Base-by-base conservation (phyloP, 306 rosid genomes). In the Ammopiptanthus mongolicus region DNA sequence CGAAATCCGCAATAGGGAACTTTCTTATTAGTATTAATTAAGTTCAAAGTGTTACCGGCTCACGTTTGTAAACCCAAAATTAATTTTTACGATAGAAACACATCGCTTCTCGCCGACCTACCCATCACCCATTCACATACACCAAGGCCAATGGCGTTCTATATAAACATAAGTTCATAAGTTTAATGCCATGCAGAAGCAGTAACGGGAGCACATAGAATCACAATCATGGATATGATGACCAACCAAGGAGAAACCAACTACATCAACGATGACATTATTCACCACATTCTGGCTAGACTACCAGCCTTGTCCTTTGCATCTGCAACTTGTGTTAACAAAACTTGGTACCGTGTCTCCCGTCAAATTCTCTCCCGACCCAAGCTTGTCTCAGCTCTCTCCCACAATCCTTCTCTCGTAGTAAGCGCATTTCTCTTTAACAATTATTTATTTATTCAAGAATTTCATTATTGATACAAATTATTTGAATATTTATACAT, bases 221-320 rank as follows among this genome's bases (percentile, higher is more conserved):
- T 1, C 6, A 55, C 61, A 15, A 22, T 21, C 12, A 4, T 48
- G 47, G 5, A 71, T 12, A 71, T 23, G 48, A 65, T 31, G 52
- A 6, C 8, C 15, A 12, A 15, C 1, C 3, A 12, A 53, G 25
- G n/a, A 39, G 2, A 25, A 1, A 74, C 47, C 36, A 29, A 18
- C 29, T 5, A 8, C 8, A 53, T 69, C 25, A 23, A 2, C 28
- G 73, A 65, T 60, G 83, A 67, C 4, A 84, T 85, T 22, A 65
- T 85, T 47, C 77, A 71, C 5, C 75, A 83, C 81, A 80, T 82
- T 76, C 61, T 87, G 5, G 64, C 15, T 6, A 77, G 86, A 41
- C 70, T 87, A 2, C 89, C 84, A 0, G 89, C 89, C 9, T 17
- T 15, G 1, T 31, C 84, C 28, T 85, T 87, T 66, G 86, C 84